Evolutionary conservation across 306 rosid species (phyloP), one percentile per base, ranked within the genome.

Genomic region (Coriaria nepalensis): DNA sequence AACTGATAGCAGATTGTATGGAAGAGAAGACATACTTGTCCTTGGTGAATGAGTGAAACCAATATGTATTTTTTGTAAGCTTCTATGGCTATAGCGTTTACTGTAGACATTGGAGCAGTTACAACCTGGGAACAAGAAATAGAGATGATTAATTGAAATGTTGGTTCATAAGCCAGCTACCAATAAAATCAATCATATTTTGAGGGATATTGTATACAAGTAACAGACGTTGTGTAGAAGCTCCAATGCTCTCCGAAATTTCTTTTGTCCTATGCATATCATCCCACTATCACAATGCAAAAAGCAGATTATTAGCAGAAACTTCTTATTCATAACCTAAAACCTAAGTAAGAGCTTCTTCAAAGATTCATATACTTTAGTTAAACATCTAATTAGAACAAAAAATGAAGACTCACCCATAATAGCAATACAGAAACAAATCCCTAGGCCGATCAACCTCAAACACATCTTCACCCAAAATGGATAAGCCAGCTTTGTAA

Each of bases 361-460:
- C 29, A 20, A 20, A 20, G 29, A 8, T 14, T 11, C 13, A 43
- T 35, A 47, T 37, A 59, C 20, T 44, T 44, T n/a, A 49, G 43
- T 43, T 11, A 47, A 38, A 37, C 51, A 44, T 44, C 61, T 12
- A 14, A 9, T 32, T 32, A 37, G 35, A 29, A 33, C 7, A 8
- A 9, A 51, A 57, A 14, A 35, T 43, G 10, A 33, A 13, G 47
- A 43, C 87, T 6, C 36, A 90, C 98, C 98, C 98, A 7, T 90
- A 90, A 76, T 90, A 90, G 70, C 87, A 77, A 61, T 82, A 90
- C 52, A 90, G 98, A 60, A 79, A 82, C 57, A 90, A 79, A 66
- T 85, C 94, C 50, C 74, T 81, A 2, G 98, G 94, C 45, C 85
- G 98, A 70, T 85, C 93, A 37, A 90, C 79, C 74, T 81, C 94